Base-by-base conservation (phyloP, 352 stramenopile genomes). In the Pythium aristosporum region DNA sequence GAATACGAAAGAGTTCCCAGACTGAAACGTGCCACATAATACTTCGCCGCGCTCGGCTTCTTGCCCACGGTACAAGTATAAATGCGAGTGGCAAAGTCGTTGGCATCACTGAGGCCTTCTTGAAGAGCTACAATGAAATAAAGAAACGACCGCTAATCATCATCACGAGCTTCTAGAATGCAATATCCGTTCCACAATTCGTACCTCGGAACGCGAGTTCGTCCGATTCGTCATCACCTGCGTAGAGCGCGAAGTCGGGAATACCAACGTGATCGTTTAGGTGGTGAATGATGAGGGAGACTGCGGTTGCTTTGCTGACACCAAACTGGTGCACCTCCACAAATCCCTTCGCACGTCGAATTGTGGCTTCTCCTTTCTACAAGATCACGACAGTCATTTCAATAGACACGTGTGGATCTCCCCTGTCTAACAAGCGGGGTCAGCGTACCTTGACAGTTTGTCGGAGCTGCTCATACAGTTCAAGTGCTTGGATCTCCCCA, bases 161-260 rank as follows among this genome's bases (percentile, higher is more conserved):
- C 8, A 18, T 49, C 28, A n/a, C n/a, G 65, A 12, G 9, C 28
- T 21, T 8, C 7, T 51, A 25, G 30, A 37, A 34, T 47, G 18
- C 7, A 48, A 48, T 36, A n/a, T n/a, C 43, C 5, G 7, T 30
- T 32, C 4, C 11, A 13, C 34, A 48, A 18, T 15, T 16, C 7
- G 21, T 66, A 93, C 85, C 79, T 76, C 76, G 73, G 61, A 90
- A 89, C 5, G 85, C 77, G 28, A 90, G 82, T 68, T 99, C 98
- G 65, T 99, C 97, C 43, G 96, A 98, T 37, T 96, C 92, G 65
- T 99, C 97, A 73, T 99, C 97, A 32, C 97, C 98, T n/a, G 98
- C 78, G 23, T 93, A 89, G 47, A 99, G 80, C 0, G 96, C 78
- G 79, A 99, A 99, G 42, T 99, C 97, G 12, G 97, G 77, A 3